Conservation (phyloP, 257 asterid genomes). For the Solanum bukasovii region DNA sequence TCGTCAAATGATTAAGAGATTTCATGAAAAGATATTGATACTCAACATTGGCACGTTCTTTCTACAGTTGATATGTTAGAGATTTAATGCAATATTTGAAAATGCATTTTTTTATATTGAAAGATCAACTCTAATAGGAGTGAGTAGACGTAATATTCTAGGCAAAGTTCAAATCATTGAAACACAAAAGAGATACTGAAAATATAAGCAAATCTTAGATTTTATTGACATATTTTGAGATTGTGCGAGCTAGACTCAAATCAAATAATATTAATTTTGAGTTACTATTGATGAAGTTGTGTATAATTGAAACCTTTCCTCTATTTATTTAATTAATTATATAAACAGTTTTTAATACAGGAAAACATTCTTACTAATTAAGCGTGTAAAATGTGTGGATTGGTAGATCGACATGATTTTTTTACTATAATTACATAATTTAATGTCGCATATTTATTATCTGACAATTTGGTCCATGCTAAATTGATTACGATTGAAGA, state of each 20-base stretch:
- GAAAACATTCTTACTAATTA: background rate
- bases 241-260: background rate
- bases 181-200: background rate
- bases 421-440: background rate
- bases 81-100: background rate
- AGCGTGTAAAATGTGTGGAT: background rate
- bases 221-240: background rate
- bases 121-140: background rate
- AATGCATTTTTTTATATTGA: background rate
- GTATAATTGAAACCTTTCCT: background rate
- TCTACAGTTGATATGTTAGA: background rate
- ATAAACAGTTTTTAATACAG: too few species aligned
- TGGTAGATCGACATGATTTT: background rate
- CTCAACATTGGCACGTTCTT: background rate
- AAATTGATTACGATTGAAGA: background rate
- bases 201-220: background rate
- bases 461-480: background rate
- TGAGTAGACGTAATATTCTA: background rate
- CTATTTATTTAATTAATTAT: background rate
- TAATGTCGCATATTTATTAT: too few species aligned
- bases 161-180: background rate
- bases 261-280: background rate
- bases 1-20: background rate
- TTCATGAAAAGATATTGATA: background rate
- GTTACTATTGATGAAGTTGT: background rate